Evolutionary conservation across 345 rosid species (phyloP), one percentile per base, ranked within the genome.

Genomic region (Eucalyptus curtisii): DNA sequence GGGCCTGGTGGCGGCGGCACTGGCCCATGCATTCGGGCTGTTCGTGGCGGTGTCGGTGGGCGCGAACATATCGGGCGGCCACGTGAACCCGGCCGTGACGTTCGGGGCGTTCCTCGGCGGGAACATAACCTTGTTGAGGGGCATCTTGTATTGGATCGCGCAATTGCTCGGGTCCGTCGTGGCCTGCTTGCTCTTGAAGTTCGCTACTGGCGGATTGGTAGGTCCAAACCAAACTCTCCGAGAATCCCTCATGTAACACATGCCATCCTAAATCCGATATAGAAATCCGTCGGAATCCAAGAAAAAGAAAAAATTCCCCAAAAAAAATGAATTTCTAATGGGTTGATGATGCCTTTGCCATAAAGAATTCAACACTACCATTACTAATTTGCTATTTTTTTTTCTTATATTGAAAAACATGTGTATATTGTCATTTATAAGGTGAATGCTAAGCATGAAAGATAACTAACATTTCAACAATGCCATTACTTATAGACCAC

Each of bases 31-130:
- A 47, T 95, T 97, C 55, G 98, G 91, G 5, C 96, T 97, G 9
- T 91, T 97, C 40, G 99, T 97, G 48, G 98, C 96, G 45, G 97
- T 96, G 40, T 90, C 98, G 0, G 98, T 95, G 5, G 95, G 95
- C 1, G 98, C 97, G 8, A 97, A 94, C 91, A 92, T 97, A 90
- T 97, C 98, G 4, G 99, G 98, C 1, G 99, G 99, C 5, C 99
- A 96, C 52, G 99, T 97, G 87, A 97, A 97, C 86, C 99, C 98
- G 0, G 99, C 99, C 13, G 98, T 97, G 52, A 97, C 99, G 19
- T 96, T 97, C 13, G 98, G 99, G 19, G 96, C 98, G 13, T 97
- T 96, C 79, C 30, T 97, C 2, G 97, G 99, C 8, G 99, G 98
- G 47, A 92, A 95, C 89, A 95, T 96, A 20, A 91, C 97, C 82